phyloP scores from a whole-genome alignment of 108 stramenopile genomes.

The Nitzschia sp. region DNA sequence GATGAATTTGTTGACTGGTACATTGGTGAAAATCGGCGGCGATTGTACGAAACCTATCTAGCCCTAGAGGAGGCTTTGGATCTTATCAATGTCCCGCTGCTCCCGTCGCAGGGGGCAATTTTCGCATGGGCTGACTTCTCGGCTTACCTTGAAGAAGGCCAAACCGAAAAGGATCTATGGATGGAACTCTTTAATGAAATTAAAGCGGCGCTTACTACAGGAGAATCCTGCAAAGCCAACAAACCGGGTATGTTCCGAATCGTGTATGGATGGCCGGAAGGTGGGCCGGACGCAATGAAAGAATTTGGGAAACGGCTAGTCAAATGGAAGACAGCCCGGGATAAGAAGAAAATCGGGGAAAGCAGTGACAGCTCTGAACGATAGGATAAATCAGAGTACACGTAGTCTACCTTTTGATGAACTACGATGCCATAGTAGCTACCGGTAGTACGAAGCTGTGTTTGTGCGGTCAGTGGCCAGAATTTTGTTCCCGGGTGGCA shows the following conservation, averaged over 20 bases:
- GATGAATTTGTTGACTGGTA: slow-evolving; percentile 20
- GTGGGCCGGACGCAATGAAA: slow-evolving; percentile 21
- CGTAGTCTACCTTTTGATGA: too few relatives aligned
- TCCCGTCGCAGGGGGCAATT: slow-evolving; percentile 20
- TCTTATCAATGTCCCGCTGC: slow-evolving; percentile 11
- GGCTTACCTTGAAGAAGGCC: slow-evolving; percentile 10
- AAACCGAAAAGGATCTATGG: slow-evolving; percentile 27
- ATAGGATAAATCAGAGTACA: too few relatives aligned
- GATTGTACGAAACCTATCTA: slow-evolving; percentile 15
- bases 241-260: slow-evolving; percentile 26
- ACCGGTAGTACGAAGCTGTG: too few relatives aligned
- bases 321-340: slow-evolving; percentile 9
- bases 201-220: slow-evolving; percentile 15
- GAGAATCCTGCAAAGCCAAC: slow-evolving; percentile 13
- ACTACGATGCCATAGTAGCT: too few relatives aligned
- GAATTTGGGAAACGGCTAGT: slow-evolving; percentile 19
- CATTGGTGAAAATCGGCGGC: slow-evolving; percentile 18
- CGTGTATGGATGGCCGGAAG: slow-evolving; percentile 27
- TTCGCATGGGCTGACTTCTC: slow-evolving; percentile 37
- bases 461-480: too few relatives aligned
- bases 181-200: slow-evolving; percentile 22
- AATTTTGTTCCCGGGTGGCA: too few relatives aligned
- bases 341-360: neutral
- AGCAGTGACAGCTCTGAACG: too few relatives aligned
- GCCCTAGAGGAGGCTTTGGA: slow-evolving; percentile 19